These are phyloP conservation scores for Prorocentrum cordatum DNA, from an alignment of 169 alveolate genomes.

Conservation along the genomic window DNA sequence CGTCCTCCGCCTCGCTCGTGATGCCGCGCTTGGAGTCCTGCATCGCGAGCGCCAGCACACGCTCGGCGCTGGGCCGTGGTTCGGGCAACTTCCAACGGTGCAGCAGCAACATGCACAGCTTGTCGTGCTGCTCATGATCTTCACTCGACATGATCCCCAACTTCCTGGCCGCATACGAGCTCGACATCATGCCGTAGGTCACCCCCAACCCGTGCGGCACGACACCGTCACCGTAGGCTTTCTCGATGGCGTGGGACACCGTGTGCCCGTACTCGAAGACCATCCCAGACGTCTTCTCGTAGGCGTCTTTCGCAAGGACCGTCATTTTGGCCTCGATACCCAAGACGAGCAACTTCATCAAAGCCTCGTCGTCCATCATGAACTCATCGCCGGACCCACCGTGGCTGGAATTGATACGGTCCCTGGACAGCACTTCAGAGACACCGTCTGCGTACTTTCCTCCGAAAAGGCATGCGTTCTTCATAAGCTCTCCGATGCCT, in stretches of 20 bases:
- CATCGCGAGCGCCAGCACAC: constrained; percentile 50
- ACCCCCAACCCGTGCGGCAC: constrained; percentile 61
- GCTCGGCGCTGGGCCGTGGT: background rate
- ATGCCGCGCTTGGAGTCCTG: constrained; percentile 63
- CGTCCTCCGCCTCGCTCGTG: constrained; percentile 40
- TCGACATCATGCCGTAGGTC: constrained; percentile 42
- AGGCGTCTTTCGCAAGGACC: constrained; percentile 49
- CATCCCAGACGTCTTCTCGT: constrained; percentile 49
- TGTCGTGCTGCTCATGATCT: background rate
- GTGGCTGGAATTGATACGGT: background rate
- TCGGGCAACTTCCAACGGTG: background rate
- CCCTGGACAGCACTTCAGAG: background rate
- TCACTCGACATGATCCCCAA: constrained; percentile 8
- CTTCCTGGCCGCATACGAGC: constrained; percentile 47
- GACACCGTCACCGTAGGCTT: constrained; percentile 65
- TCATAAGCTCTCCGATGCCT: constrained; percentile 51
- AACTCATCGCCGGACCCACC: constrained; percentile 39
- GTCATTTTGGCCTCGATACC: constrained; percentile 60
- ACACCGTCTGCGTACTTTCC: background rate
- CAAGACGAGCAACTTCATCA: constrained; percentile 49
- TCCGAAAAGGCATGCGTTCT: constrained; percentile 22
- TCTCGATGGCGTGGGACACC: constrained; percentile 64
- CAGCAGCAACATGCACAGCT: background rate
- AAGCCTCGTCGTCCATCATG: constrained; percentile 6
- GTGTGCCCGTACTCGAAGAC: constrained; percentile 61